Evolutionary conservation across 352 stramenopile species (phyloP), one percentile per base, ranked within the genome.

Genomic region (Phytopythium mirpurense): DNA sequence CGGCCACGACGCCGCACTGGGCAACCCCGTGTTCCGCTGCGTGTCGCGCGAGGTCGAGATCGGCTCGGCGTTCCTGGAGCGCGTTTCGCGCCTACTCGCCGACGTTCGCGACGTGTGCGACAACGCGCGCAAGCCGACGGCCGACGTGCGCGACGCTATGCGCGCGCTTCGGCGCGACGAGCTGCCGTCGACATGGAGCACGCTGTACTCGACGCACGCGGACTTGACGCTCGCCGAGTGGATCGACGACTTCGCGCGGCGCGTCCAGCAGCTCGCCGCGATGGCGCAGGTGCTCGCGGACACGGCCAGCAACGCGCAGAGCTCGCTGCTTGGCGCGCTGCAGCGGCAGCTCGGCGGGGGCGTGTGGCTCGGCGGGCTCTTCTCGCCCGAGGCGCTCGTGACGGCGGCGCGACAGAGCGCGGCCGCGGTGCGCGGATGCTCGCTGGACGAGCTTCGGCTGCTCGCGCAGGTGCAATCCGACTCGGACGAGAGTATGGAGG

Each of bases 291-390:
- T 88, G 5, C 62, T 70, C 5, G 64, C 63, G 12, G n/a, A 50
- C 74, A 50, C 58, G 40, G 43, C 29, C 0, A 14, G 2, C 2
- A 14, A 6, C 2, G 11, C 46, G 31, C 46, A 24, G 12, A 29
- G 19, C 15, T 42, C 46, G 31, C 46, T 52, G n/a, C 46, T 52
- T 12, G 23, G n/a, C 3, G 34, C 29, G 31, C 44, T 57, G 16
- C 34, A 63, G 23, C 49, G 70, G 26, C 58, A 71, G 47, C 63
- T 73, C 16, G 10, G 56, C 18, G 60, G 48, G 23, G 75, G 80
- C 21, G 78, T 97, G 43, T 97, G 92, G 90, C 65, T 98, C 21
- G 93, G 93, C n/a, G 88, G 89, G 0, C 72, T 98, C 35, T 97
- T 98, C 57, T 95, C 82, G 9, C 90, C 93, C 8, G 93, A 97